These are phyloP conservation scores for Botrytis medusae DNA, from an alignment of 2,329 filamentous ascomycete species.

Conservation along the genomic window DNA sequence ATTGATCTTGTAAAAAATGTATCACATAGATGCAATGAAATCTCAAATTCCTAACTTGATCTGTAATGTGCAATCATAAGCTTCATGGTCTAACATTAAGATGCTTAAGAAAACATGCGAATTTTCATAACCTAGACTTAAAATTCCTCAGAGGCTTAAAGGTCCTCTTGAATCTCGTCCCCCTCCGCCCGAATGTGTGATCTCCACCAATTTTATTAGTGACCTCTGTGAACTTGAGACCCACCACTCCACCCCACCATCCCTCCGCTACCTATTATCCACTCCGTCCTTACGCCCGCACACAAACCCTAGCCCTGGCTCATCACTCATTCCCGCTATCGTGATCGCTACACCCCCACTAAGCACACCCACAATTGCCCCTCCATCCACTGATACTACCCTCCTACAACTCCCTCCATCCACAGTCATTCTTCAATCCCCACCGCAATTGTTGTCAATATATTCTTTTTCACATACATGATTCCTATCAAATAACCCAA, in stretches of 20 bases:
- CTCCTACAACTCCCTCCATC: background rate
- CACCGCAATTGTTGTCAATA: fast-evolving
- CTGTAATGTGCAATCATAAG: background rate
- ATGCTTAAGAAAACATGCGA: background rate
- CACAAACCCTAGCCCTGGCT: background rate
- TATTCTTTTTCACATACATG: too few species aligned
- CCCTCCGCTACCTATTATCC: background rate
- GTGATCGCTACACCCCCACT: background rate
- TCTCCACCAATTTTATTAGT: background rate
- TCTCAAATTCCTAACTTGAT: background rate
- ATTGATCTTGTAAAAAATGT: background rate
- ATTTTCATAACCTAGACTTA: background rate
- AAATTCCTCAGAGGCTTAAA: background rate
- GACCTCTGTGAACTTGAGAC: background rate
- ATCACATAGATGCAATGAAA: background rate
- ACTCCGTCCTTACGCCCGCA: background rate
- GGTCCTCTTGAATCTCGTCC: background rate
- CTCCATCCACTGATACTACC: background rate
- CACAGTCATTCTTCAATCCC: background rate
- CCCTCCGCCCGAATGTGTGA: background rate
- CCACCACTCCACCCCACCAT: background rate
- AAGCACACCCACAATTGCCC: background rate
- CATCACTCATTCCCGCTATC: background rate
- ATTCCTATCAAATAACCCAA: background rate
- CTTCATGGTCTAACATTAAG: background rate